These are phyloP conservation scores for Paraphysoderma sedebokerense DNA, from an alignment of 371 early-diverging fungal genomes.

Conservation along the genomic window DNA sequence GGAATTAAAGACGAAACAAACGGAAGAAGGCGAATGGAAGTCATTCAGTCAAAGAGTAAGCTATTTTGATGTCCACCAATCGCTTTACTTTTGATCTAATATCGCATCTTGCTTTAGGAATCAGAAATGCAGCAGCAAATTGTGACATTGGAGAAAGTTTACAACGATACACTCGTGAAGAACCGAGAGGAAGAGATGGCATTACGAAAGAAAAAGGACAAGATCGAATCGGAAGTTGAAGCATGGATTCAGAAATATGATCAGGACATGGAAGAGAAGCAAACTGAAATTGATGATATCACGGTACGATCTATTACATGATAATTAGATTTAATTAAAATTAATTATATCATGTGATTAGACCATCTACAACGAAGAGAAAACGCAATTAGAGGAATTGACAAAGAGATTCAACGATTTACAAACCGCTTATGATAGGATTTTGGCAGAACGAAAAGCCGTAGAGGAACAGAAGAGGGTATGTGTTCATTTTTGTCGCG, in stretches of 20 bases:
- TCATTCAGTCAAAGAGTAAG: slow-evolving; percentile 18
- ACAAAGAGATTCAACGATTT: slow-evolving; percentile 15
- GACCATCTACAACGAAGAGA: slow-evolving; percentile 28
- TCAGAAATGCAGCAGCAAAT: slow-evolving; percentile 12
- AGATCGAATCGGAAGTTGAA: slow-evolving; percentile 34
- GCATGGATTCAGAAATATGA: slow-evolving; percentile 44
- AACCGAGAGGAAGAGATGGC: slow-evolving; percentile 28
- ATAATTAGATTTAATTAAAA: no score
- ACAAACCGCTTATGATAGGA: slow-evolving; percentile 21
- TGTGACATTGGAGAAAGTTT: slow-evolving; percentile 1
- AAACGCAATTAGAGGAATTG: slow-evolving; percentile 31
- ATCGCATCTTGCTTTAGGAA: slow-evolving; percentile 11
- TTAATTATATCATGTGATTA: no score
- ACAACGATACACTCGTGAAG: slow-evolving; percentile 2
- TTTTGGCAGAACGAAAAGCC: slow-evolving; percentile 22
- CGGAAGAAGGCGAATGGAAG: slow-evolving; percentile 24
- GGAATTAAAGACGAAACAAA: slow-evolving; percentile 24
- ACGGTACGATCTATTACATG: no score
- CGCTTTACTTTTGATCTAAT: neutral
- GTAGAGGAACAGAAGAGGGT: slow-evolving; percentile 17
- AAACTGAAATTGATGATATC: slow-evolving; percentile 29
- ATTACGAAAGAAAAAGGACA: slow-evolving; percentile 27
- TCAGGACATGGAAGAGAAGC: slow-evolving; percentile 37
- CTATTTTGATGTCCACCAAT: neutral
- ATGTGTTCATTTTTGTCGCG: neutral